Conservation (phyloP, 176 grass and related monocot species). For the Typha latifolia region DNA sequence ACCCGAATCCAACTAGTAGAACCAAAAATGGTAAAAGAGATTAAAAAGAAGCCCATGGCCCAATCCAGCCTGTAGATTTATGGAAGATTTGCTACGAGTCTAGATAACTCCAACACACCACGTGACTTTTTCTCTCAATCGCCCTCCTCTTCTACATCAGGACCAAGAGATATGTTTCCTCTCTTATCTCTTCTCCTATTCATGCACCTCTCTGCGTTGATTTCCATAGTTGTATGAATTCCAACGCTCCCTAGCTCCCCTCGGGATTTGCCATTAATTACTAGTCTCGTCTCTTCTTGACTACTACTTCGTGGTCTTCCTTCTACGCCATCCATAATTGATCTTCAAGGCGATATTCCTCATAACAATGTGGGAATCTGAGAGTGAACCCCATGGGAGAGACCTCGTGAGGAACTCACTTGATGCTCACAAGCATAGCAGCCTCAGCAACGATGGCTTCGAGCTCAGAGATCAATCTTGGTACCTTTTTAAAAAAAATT, state of each 20-base stretch:
- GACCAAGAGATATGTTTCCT: not conserved
- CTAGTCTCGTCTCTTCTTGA: not conserved
- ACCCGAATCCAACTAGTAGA: not conserved
- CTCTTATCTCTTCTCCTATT: not conserved
- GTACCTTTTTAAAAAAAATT: conserved; percentile 35
- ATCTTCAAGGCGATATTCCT: too few relatives aligned
- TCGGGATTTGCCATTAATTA: not conserved
- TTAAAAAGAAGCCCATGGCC: conserved; percentile 1
- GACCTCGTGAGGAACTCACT: conserved; percentile 52
- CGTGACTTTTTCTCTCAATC: conserved; percentile 6
- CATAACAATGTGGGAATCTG: conserved; percentile 67
- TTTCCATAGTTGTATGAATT: not conserved
- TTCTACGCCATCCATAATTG: not conserved
- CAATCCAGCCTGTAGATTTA: not conserved
- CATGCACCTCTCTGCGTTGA: not conserved
- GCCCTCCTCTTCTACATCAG: not conserved
- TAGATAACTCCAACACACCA: conserved; percentile 12
- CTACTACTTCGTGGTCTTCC: not conserved
- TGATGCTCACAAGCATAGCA: conserved; percentile 38
- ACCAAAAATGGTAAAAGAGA: not conserved
- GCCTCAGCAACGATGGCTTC: conserved; percentile 67
- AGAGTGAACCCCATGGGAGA: conserved; percentile 43
- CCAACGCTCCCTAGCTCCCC: not conserved
- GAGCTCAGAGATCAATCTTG: conserved; percentile 64
- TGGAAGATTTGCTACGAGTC: not conserved